Percentiles rank a stretch among this genome's conserved stretches.
Conservation (phyloP, 257 asterid species). For the Salvia splendens region DNA sequence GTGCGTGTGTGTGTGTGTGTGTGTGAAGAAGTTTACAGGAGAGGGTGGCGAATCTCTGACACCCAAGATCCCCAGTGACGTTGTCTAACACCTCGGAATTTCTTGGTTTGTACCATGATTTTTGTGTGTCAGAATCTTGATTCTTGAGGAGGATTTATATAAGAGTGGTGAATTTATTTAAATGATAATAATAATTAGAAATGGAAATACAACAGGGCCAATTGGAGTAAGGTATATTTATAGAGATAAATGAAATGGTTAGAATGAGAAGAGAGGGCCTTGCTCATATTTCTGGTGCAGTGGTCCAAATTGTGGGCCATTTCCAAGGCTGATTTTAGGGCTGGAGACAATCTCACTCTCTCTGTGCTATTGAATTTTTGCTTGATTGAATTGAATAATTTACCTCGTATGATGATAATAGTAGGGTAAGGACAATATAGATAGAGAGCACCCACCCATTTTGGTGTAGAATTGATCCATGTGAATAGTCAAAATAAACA, state of each 20-base stretch:
- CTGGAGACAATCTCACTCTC: not conserved
- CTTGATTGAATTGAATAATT: not conserved
- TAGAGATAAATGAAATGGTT: not conserved
- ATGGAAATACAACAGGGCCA: not conserved
- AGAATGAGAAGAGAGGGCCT: not conserved
- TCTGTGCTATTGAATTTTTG: not conserved
- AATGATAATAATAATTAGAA: not conserved
- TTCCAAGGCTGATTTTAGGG: not conserved
- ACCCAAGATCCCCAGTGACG: conserved; percentile 99
- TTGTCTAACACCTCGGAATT: conserved; percentile 88
- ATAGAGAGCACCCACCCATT: conserved; percentile 23
- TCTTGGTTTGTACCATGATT: conserved; percentile 69
- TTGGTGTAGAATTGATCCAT: conserved; percentile 27
- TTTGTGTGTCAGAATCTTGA: not conserved
- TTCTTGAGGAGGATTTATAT: conserved; percentile 14
- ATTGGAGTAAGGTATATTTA: not conserved
- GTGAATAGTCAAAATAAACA: conserved; percentile 24
- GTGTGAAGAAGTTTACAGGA: conserved; percentile 47
- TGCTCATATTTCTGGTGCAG: conserved; percentile 10
- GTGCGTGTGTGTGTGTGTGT: not conserved
- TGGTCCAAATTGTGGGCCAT: conserved; percentile 24
- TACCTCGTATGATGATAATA: not conserved
- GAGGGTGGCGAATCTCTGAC: conserved; percentile 90
- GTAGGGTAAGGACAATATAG: conserved; percentile 18
- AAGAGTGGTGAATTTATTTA: not conserved